phyloP scores from a whole-genome alignment of 1,139 yeast genomes.

The Geotrichum histeridarum region DNA sequence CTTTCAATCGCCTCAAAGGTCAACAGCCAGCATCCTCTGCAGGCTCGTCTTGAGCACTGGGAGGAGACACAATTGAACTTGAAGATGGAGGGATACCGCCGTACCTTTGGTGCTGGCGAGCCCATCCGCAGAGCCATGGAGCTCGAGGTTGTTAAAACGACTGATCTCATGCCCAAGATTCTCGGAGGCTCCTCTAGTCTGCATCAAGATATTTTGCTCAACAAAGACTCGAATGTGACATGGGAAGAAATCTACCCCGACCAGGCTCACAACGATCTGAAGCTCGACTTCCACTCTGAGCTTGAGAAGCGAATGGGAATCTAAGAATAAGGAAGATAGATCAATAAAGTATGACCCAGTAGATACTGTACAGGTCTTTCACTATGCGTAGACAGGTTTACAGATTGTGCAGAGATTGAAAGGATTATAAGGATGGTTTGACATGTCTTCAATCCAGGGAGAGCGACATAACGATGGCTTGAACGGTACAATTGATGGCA shows the following conservation, averaged over 20 bases:
- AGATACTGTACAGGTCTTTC: no score
- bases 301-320: constrained; percentile 54
- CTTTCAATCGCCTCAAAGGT: constrained; percentile 53
- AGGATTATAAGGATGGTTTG: no score
- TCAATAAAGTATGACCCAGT: no score
- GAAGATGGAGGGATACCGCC: constrained; percentile 70
- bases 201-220: constrained; percentile 72
- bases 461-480: no score
- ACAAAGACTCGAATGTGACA: constrained; percentile 69
- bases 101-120: constrained; percentile 88
- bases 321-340: background rate
- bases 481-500: no score
- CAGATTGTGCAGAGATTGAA: no score
- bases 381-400: no score
- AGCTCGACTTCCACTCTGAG: constrained; percentile 57
- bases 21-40: constrained; percentile 85
- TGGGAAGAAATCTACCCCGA: constrained; percentile 89
- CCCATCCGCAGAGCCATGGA: constrained; percentile 91
- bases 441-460: no score
- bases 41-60: constrained; percentile 71
- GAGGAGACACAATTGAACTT: constrained; percentile 67
- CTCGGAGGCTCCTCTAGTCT: constrained; percentile 49
- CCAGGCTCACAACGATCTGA: constrained; percentile 32
- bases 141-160: constrained; percentile 60
- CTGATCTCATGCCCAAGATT: constrained; percentile 64